Conservation (phyloP, 2,329 filamentous ascomycete species). For the Aquanectria penicillioides region DNA sequence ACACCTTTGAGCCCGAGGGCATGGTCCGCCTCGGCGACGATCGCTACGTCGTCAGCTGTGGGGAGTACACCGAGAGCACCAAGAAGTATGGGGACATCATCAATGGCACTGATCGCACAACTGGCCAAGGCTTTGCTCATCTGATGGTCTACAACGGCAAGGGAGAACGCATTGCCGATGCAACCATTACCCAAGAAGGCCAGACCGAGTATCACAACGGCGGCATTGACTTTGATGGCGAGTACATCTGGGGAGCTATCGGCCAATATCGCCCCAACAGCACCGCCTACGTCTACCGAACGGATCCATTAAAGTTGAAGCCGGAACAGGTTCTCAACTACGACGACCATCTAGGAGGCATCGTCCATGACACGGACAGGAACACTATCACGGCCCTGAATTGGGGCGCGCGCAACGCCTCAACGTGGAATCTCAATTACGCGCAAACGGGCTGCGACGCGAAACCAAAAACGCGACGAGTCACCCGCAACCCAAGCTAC, state of each 20-base stretch:
- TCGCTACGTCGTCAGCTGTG: constrained; percentile 56
- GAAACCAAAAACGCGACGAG: constrained; percentile 24
- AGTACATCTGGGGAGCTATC: constrained; percentile 57
- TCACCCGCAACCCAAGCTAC: constrained; percentile 51
- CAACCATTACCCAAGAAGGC: constrained; percentile 51
- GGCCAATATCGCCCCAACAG: constrained; percentile 59
- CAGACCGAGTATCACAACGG: constrained; percentile 57
- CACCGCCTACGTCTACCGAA: constrained; percentile 53
- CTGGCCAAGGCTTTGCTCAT: constrained; percentile 56
- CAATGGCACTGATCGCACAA: constrained; percentile 61
- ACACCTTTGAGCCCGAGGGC: constrained; percentile 60
- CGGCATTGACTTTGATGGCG: constrained; percentile 60
- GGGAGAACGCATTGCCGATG: constrained; percentile 55
- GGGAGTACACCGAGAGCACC: constrained; percentile 54
- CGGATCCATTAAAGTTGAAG: constrained; percentile 50
- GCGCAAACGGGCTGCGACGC: constrained; percentile 29
- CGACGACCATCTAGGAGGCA: constrained; percentile 57
- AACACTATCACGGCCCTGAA: constrained; percentile 53
- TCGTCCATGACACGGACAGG: constrained; percentile 52
- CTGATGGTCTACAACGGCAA: constrained; percentile 55
- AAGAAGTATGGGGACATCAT: constrained; percentile 54
- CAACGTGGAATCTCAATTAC: constrained; percentile 45
- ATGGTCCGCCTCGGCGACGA: constrained; percentile 54
- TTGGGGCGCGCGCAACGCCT: constrained; percentile 57
- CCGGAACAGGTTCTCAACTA: constrained; percentile 48